A percentile compares a stretch with the other conserved stretches of the same genome.
phyloP scores from a whole-genome alignment of 176 grass and related monocot genomes.

The Zea mays region DNA sequence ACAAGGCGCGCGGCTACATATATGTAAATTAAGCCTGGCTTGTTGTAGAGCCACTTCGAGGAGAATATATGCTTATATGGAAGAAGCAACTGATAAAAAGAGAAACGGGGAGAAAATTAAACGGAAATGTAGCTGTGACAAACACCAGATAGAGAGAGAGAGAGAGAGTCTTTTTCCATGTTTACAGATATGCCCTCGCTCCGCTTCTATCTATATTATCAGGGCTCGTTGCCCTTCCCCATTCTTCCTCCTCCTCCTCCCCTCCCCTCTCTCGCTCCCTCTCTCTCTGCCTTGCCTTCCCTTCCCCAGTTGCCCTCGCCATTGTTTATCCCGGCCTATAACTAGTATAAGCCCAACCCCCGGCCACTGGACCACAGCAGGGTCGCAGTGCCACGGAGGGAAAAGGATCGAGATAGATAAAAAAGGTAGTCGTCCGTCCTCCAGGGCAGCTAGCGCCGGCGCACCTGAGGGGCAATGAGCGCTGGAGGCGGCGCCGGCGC shows the following conservation, averaged over 20 bases:
- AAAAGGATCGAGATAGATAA: not conserved
- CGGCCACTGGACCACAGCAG: conserved; percentile 2
- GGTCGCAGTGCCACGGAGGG: not conserved
- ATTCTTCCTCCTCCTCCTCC: not conserved
- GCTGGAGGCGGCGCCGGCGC: conserved; percentile 44
- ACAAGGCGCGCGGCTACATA: conserved; percentile 43
- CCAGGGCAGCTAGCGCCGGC: not conserved
- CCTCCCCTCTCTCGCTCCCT: not conserved
- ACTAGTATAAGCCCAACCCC: conserved; percentile 27
- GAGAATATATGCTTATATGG: conserved; percentile 2
- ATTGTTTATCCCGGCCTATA: conserved; percentile 44
- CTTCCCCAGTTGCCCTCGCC: not conserved
- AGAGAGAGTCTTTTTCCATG: conserved; percentile 15
- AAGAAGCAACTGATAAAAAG: conserved; percentile 11
- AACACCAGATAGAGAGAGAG: conserved; percentile 41
- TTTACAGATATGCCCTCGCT: conserved; percentile 31
- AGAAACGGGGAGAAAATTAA: not conserved
- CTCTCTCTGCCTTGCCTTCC: no score
- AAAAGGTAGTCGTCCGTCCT: not conserved
- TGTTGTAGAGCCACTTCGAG: conserved; percentile 24
- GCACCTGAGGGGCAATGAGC: conserved; percentile 55
- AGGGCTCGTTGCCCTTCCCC: not conserved
- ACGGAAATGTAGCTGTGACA: conserved; percentile 56
- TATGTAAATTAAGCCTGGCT: not conserved
- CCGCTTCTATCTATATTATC: conserved; percentile 4